phyloP scores from a whole-genome alignment of 768 basidiomycete genomes.

The Tulasnella sp. region DNA sequence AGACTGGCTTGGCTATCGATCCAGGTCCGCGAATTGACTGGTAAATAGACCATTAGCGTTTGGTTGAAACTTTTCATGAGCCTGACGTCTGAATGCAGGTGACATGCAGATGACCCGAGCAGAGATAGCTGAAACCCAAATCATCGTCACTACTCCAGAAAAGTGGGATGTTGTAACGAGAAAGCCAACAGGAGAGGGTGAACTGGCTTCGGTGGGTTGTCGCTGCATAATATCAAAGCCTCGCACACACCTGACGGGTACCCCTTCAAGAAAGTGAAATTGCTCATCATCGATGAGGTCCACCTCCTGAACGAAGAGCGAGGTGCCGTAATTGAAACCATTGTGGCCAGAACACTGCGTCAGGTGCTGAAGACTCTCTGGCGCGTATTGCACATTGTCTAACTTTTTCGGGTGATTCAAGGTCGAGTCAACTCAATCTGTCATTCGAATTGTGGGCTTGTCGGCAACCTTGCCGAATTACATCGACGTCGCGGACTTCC shows the following conservation, averaged over 20 bases:
- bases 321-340: slow-evolving; percentile 96
- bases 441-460: slow-evolving; percentile 93
- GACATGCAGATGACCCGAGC: slow-evolving; percentile 96
- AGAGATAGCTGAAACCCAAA: slow-evolving; percentile 92
- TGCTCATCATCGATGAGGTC: slow-evolving; percentile 96
- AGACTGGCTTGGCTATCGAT: slow-evolving; percentile 84
- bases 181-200: slow-evolving; percentile 94
- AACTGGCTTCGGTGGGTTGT: slow-evolving; percentile 75
- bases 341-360: slow-evolving; percentile 90
- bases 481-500: slow-evolving; percentile 89
- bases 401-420: slow-evolving; percentile 35
- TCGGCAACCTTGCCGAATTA: slow-evolving; percentile 96
- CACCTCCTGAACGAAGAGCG: slow-evolving; percentile 96
- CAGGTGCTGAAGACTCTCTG: slow-evolving; percentile 49
- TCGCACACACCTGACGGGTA: neutral
- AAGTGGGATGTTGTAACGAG: slow-evolving; percentile 99
- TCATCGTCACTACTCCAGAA: slow-evolving; percentile 98
- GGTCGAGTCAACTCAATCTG: slow-evolving; percentile 94
- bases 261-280: slow-evolving; percentile 67
- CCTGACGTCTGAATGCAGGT: slow-evolving; percentile 39
- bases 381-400: neutral
- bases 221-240: neutral
- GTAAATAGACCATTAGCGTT: slow-evolving; percentile 39
- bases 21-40: slow-evolving; percentile 85
- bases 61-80: neutral